Evolutionary conservation across 176 grass and related monocot genomes (phyloP).

Genomic region (Paspalum vaginatum): DNA sequence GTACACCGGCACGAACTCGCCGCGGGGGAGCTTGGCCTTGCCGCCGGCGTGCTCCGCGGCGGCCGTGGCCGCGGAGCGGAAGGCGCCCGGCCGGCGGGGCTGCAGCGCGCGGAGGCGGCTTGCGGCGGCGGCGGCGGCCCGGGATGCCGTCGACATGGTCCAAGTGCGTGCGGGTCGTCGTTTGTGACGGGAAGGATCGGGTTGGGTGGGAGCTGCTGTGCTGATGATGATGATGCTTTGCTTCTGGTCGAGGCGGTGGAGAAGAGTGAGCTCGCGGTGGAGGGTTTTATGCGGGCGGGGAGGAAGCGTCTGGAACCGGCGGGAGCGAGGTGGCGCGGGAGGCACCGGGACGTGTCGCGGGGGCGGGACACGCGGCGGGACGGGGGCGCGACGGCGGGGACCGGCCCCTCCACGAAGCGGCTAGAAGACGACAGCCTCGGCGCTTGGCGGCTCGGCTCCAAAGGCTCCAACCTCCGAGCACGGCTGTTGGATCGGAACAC

Average conservation of each 20-base stretch:
- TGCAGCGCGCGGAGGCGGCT: background rate
- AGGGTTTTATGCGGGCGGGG: background rate
- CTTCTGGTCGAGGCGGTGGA: background rate
- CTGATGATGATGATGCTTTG: too few relatives aligned
- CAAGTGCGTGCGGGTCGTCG: too few relatives aligned
- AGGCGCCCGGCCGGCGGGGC: background rate
- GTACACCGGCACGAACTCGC: slow-evolving; percentile 72
- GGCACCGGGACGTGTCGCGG: slow-evolving; percentile 10
- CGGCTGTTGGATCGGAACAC: background rate
- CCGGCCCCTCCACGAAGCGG: background rate
- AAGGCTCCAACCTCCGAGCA: too few relatives aligned
- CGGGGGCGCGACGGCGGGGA: background rate
- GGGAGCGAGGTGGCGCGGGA: slow-evolving; percentile 25
- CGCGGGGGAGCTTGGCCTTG: slow-evolving; percentile 22
- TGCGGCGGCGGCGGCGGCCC: background rate
- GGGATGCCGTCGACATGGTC: slow-evolving; percentile 30
- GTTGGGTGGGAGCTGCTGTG: too few relatives aligned
- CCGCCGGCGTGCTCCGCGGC: background rate
- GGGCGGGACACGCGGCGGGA: slow-evolving; percentile 5
- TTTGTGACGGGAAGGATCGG: too few relatives aligned
- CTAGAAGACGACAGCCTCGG: background rate
- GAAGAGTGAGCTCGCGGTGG: background rate
- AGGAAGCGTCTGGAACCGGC: slow-evolving; percentile 15
- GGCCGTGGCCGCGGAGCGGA: slow-evolving; percentile 9
- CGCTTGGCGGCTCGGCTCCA: too few relatives aligned